Base-by-base conservation (phyloP, 768 basidiomycete genomes). In the Hysterangium stoloniferum region DNA sequence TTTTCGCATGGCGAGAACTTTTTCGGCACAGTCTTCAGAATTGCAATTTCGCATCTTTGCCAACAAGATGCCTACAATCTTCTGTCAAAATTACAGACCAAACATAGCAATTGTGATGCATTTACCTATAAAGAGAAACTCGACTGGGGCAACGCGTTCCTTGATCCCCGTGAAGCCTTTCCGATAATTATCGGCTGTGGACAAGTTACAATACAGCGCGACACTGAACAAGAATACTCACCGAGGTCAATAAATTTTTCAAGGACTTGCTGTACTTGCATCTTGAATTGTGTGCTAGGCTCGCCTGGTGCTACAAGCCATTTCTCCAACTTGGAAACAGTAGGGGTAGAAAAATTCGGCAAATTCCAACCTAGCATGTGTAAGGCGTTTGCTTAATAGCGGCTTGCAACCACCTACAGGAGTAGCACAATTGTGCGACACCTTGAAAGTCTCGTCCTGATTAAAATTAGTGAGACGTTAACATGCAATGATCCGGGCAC, bases 101-200 rank as follows among this genome's bases (percentile, higher is more conserved):
- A 37, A 0, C 12, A 11, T 3, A 32, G 42, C 42, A 35, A 48
- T 17, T 17, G 11, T 2, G 34, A 37, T 19, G 32, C 9, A 65
- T 73, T 54, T 59, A 89, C 89, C 86, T 35, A 88, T 80, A 63
- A 85, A 90, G 28, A 89, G 78, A 61, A 91, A 86, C 59, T 88
- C 84, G 6, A 82, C 78, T 1, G 85, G 85, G 1, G 84, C 79
- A 34, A 89, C 73, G 24, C 79, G 73, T 53, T 78, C 74, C 50
- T 68, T 66, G n/a, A 84, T 73, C 22, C 70, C 66, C 15, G 54
- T 66, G 56, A 88, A 82, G 2, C 70, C 79, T 11, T 61, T 53
- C n/a, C 72, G 74, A 29, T 76, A 64, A 5, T 59, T 37, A 0
- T 52, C 19, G 27, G 70, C 64, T 8, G 54, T 58, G 2, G 82